Evolutionary conservation across 192 early-diverging fungal genomes (phyloP).

Genomic region (Entophlyctis helioformis): DNA sequence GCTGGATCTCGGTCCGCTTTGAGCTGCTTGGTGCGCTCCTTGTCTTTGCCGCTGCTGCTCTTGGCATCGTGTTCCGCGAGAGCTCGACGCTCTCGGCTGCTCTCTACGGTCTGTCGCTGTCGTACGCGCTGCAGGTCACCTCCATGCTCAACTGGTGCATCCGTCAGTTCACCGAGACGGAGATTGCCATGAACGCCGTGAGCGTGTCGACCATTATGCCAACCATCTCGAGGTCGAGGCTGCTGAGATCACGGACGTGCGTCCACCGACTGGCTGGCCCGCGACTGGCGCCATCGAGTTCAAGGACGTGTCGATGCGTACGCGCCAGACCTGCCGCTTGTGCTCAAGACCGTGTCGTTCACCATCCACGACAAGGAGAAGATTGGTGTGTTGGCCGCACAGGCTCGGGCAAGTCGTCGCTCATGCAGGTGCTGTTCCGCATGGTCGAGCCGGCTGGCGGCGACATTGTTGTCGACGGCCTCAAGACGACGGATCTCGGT

Average conservation of each 20-base stretch:
- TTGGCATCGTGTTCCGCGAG: conserved; percentile 35
- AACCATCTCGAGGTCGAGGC: conserved; percentile 22
- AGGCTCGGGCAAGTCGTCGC: conserved; percentile 12
- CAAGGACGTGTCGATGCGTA: too few relatives aligned
- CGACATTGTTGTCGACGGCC: conserved; percentile 54
- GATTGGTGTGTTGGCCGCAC: conserved; percentile 26
- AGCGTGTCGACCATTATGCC: conserved; percentile 36
- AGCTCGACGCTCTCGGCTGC: not conserved
- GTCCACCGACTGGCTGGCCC: too few relatives aligned
- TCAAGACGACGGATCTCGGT: conserved; percentile 46
- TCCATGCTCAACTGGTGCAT: conserved; percentile 69
- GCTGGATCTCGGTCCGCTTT: conserved; percentile 23
- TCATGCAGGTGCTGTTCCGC: conserved; percentile 8
- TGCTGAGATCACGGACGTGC: too few relatives aligned
- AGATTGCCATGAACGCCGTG: conserved; percentile 47
- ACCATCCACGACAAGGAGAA: conserved; percentile 14
- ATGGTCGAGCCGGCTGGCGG: conserved; percentile 31
- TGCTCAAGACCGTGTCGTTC: conserved; percentile 23
- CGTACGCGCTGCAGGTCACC: conserved; percentile 39
- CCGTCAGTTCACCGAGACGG: conserved; percentile 56
- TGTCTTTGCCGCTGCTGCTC: conserved; percentile 52
- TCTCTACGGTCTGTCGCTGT: conserved; percentile 19
- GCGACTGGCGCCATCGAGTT: too few relatives aligned
- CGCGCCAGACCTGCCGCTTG: conserved; percentile 20
- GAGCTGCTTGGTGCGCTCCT: conserved; percentile 13